phyloP scores from a whole-genome alignment of 2,329 filamentous ascomycete species.

The Stemphylium lycopersici region DNA sequence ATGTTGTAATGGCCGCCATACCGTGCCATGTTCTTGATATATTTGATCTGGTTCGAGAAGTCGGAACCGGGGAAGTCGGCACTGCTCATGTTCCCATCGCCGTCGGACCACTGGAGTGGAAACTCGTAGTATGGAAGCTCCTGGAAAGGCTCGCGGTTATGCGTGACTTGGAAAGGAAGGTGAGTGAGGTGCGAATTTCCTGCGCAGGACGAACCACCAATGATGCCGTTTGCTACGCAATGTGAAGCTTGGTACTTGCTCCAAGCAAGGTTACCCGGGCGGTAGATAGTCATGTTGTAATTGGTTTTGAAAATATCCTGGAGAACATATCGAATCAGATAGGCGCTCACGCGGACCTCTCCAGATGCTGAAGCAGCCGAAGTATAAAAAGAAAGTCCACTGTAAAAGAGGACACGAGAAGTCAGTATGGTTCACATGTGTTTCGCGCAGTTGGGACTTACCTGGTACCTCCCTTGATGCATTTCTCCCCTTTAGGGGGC shows the following conservation, averaged over 20 bases:
- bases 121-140: slow-evolving; percentile 16
- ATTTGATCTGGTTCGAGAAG: slow-evolving; percentile 9
- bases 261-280: slow-evolving; percentile 14
- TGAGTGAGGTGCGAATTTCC: slow-evolving; percentile 13
- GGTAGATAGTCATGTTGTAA: slow-evolving; percentile 12
- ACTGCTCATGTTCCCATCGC: slow-evolving; percentile 15
- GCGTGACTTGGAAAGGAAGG: slow-evolving; percentile 13
- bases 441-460: neutral
- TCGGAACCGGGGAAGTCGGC: slow-evolving; percentile 12
- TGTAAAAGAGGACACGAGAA: neutral
- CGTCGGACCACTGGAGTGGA: slow-evolving; percentile 14
- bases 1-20: slow-evolving; percentile 17
- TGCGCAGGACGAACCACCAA: slow-evolving; percentile 11
- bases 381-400: slow-evolving; percentile 12
- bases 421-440: neutral
- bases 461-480: slow-evolving; percentile 10
- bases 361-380: slow-evolving; percentile 6
- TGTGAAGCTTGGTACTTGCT: slow-evolving; percentile 12
- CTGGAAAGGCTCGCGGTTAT: slow-evolving; percentile 11
- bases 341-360: slow-evolving; percentile 12
- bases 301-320: slow-evolving; percentile 9
- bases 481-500: neutral
- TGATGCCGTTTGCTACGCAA: slow-evolving; percentile 12
- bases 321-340: slow-evolving; percentile 9
- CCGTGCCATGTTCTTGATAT: slow-evolving; percentile 13